A percentile compares a stretch with the other conserved stretches of the same genome.
Evolutionary conservation across 2,329 filamentous ascomycete genomes (phyloP).

Genomic region (Westerdykella aurantiaca): DNA sequence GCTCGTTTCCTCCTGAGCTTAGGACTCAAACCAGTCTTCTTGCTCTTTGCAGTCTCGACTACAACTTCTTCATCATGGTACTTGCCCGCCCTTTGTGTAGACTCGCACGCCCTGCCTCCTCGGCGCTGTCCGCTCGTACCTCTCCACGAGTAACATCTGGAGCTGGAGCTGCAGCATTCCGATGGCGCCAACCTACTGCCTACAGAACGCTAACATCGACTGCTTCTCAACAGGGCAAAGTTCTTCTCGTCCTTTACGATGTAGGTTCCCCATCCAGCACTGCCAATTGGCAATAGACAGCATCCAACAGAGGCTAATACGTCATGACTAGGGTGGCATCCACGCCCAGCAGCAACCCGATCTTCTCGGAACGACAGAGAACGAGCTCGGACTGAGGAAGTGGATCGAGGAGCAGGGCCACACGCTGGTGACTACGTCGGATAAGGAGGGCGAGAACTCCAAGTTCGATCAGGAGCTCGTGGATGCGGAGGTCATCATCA

Average conservation of each 20-base stretch:
- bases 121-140: slow-evolving; percentile 45
- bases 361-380: slow-evolving; percentile 92
- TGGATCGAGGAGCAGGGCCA: slow-evolving; percentile 98
- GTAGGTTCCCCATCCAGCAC: slow-evolving; percentile 45
- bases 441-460: slow-evolving; percentile 93
- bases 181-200: slow-evolving; percentile 41
- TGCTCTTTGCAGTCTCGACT: slow-evolving; percentile 6
- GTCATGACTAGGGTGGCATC: slow-evolving; percentile 56
- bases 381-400: slow-evolving; percentile 93
- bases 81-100: slow-evolving; percentile 58
- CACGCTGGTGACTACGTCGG: slow-evolving; percentile 91
- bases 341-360: slow-evolving; percentile 84
- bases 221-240: slow-evolving; percentile 79
- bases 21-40: too few relatives aligned
- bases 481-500: slow-evolving; percentile 98
- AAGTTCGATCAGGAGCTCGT: slow-evolving; percentile 93
- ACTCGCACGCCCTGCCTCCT: slow-evolving; percentile 51
- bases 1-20: not conserved
- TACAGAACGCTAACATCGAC: slow-evolving; percentile 59
- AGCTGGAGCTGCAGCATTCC: slow-evolving; percentile 41
- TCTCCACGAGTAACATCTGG: slow-evolving; percentile 37
- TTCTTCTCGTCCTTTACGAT: slow-evolving; percentile 91
- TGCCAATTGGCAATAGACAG: slow-evolving; percentile 5
- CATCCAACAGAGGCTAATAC: slow-evolving; percentile 12
- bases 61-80: slow-evolving; percentile 46